phyloP scores from a whole-genome alignment of 2,329 filamentous ascomycete genomes.

The Aspergillus sp. region DNA sequence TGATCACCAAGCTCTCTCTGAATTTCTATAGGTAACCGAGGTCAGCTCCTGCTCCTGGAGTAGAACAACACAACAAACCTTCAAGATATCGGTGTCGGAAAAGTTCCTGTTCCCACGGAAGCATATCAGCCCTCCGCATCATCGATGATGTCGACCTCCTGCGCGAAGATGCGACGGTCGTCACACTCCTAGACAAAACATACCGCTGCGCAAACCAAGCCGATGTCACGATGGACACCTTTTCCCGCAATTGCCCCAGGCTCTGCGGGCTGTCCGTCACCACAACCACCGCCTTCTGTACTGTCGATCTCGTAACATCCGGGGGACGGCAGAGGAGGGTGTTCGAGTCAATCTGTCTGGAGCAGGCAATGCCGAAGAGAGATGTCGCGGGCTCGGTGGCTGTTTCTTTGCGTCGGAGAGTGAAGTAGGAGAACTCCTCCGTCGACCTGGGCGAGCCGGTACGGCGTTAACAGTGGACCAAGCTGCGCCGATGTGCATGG shows the following conservation, averaged over 20 bases:
- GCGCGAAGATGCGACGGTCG: too few species aligned
- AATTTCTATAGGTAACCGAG: conserved; percentile 61
- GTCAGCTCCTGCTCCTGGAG: conserved; percentile 12
- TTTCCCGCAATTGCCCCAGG: conserved; percentile 87
- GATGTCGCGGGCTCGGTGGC: conserved; percentile 62
- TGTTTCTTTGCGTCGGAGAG: conserved; percentile 62
- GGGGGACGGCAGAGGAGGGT: conserved; percentile 73
- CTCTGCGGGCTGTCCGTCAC: conserved; percentile 86
- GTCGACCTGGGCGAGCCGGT: conserved; percentile 57
- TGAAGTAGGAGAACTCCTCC: conserved; percentile 99
- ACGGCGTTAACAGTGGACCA: conserved; percentile 7
- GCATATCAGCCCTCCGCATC: conserved; percentile 5
- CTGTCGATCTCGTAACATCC: conserved; percentile 94
- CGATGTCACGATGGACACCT: conserved; percentile 83
- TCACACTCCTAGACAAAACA: conserved; percentile 15
- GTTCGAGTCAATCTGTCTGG: conserved; percentile 80
- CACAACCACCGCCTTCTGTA: conserved; percentile 96
- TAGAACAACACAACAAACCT: conserved; percentile 40
- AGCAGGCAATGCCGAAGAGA: conserved; percentile 94
- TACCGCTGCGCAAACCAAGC: conserved; percentile 93
- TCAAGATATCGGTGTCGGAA: conserved; percentile 82
- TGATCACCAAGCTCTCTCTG: conserved; percentile 74
- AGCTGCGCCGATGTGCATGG: too few species aligned
- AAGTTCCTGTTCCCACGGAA: conserved; percentile 62
- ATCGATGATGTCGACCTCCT: neutral